These are phyloP conservation scores for Myxozyma monticola DNA, from an alignment of 805 yeast genomes.

Conservation along the genomic window DNA sequence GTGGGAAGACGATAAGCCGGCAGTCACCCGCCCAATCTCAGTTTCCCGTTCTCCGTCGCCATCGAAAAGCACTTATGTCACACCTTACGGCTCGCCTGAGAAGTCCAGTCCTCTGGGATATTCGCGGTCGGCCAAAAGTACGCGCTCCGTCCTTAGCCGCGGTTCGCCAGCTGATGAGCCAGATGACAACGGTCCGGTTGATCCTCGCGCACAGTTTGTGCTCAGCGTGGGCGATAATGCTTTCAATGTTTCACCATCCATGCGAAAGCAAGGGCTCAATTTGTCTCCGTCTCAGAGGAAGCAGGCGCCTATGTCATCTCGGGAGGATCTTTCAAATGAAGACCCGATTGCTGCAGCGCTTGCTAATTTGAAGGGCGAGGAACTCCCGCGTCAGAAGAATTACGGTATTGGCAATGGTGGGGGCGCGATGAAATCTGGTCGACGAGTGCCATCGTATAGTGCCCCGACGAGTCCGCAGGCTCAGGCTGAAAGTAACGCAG, in stretches of 20 bases:
- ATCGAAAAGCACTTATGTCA: neutral
- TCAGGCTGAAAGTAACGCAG: conserved; percentile 1
- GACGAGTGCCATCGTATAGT: conserved; percentile 34
- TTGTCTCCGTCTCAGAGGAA: too few relatives aligned
- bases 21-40: neutral
- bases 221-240: conserved; percentile 26
- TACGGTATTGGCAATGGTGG: conserved; percentile 9
- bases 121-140: neutral
- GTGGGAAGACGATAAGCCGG: too few relatives aligned
- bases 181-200: conserved; percentile 9
- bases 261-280: too few relatives aligned
- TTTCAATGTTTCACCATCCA: conserved; percentile 17
- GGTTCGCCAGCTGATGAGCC: neutral
- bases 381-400: conserved; percentile 6
- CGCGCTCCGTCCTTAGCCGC: neutral
- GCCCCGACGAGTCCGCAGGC: conserved; percentile 35
- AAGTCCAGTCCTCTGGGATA: neutral
- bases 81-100: conserved; percentile 5
- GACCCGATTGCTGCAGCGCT: conserved; percentile 60
- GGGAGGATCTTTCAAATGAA: neutral
- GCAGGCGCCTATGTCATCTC: neutral
- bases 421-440: neutral
- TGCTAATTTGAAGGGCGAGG: conserved; percentile 42
- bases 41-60: conserved; percentile 9
- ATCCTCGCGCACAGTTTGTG: conserved; percentile 24